Percentiles rank a stretch among this genome's conserved stretches.
phyloP scores from a whole-genome alignment of 2,329 filamentous ascomycete genomes.

The Nemania diffusa region DNA sequence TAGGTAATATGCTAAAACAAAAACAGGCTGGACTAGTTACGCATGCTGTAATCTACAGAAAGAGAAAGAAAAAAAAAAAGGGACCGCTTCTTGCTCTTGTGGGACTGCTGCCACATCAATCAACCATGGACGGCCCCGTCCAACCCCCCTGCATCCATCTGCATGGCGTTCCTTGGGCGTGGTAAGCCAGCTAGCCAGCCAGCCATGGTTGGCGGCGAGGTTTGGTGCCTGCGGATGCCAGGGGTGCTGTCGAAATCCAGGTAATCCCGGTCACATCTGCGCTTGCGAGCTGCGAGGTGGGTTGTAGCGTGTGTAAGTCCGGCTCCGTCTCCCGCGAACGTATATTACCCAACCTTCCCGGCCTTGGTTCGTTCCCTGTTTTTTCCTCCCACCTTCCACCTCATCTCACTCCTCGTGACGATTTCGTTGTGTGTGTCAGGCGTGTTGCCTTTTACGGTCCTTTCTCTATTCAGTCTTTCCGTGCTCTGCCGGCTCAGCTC shows the following conservation, averaged over 20 bases:
- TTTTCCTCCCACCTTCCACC: slow-evolving; percentile 18
- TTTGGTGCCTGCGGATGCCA: slow-evolving; percentile 6
- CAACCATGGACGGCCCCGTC: not conserved
- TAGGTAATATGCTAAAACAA: not conserved
- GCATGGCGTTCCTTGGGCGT: slow-evolving; percentile 6
- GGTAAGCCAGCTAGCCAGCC: not conserved
- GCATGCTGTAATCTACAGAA: not conserved
- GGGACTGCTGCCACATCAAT: slow-evolving; percentile 8
- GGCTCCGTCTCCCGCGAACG: slow-evolving; percentile 5
- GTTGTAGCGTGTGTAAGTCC: slow-evolving; percentile 4
- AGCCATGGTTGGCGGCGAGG: not conserved
- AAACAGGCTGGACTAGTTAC: not conserved
- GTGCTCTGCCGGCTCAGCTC: slow-evolving; percentile 46
- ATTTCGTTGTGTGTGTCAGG: slow-evolving; percentile 36
- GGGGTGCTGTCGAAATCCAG: slow-evolving; percentile 6
- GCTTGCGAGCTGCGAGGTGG: slow-evolving; percentile 27
- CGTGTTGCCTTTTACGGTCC: slow-evolving; percentile 36
- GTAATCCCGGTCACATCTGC: slow-evolving; percentile 1
- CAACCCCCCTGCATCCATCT: slow-evolving; percentile 12
- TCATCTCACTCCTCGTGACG: slow-evolving; percentile 33
- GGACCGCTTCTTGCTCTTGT: slow-evolving; percentile 16
- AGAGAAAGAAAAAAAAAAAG: not conserved
- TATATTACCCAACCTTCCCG: slow-evolving; percentile 30
- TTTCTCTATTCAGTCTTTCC: slow-evolving; percentile 41
- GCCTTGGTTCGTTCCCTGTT: slow-evolving; percentile 9